Conservation (phyloP, 257 asterid genomes). For the Solanum okadae region DNA sequence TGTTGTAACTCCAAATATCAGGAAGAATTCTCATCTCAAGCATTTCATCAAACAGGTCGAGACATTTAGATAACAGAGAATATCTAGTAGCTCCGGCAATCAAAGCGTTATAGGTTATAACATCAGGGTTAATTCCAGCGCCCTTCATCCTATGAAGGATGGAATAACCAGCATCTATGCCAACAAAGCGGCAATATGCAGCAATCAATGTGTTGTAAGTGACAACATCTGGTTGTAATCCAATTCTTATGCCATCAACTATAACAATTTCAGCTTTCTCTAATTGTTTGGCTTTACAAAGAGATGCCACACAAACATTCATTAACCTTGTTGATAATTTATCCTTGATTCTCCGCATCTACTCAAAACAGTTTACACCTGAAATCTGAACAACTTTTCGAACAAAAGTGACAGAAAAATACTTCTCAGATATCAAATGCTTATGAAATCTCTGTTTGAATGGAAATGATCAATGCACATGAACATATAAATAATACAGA, state of each 20-base stretch:
- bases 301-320: neutral
- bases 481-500: neutral
- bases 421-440: neutral
- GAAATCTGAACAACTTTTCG: neutral
- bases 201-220: neutral
- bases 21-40: neutral
- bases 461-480: neutral
- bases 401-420: neutral
- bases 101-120: neutral
- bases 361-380: neutral
- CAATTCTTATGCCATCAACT: neutral
- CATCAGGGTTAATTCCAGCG: neutral
- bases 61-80: neutral
- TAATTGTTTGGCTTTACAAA: neutral
- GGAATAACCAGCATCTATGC: neutral
- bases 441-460: neutral
- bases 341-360: neutral
- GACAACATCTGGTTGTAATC: neutral
- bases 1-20: conserved; percentile 1
- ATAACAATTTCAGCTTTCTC: neutral
- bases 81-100: neutral
- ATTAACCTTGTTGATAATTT: neutral
- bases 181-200: conserved; percentile 1
- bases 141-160: neutral
- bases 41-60: neutral